A percentile compares a stretch with the other conserved stretches of the same genome.
Evolutionary conservation across 2,329 filamentous ascomycete species (phyloP).

Genomic region (Pseudogymnoascus sp.): DNA sequence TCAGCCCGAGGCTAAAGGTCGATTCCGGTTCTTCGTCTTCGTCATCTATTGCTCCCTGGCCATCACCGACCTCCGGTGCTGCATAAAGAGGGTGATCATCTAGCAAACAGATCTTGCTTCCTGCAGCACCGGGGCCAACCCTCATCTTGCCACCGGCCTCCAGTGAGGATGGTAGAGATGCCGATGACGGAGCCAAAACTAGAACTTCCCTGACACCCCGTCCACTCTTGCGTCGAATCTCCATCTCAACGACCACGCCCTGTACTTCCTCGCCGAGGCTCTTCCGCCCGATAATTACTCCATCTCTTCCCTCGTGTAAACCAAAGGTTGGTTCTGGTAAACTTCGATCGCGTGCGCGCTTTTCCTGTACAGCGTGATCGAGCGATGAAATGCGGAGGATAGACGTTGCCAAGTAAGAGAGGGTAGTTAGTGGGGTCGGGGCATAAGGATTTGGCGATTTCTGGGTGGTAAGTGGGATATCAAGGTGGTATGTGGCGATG

Average conservation of each 20-base stretch:
- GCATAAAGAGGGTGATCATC: conserved; percentile 70
- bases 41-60: conserved; percentile 28
- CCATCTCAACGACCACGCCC: conserved; percentile 72
- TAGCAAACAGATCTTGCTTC: conserved; percentile 55
- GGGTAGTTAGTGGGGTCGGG: conserved; percentile 62
- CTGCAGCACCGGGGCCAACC: conserved; percentile 31
- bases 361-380: conserved; percentile 64
- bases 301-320: conserved; percentile 68
- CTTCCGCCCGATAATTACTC: conserved; percentile 55
- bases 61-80: conserved; percentile 29
- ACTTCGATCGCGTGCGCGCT: conserved; percentile 69
- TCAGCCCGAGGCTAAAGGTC: conserved; percentile 81
- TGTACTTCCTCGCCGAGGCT: conserved; percentile 25
- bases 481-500: conserved; percentile 73
- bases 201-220: conserved; percentile 66
- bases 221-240: conserved; percentile 77
- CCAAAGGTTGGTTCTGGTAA: conserved; percentile 72
- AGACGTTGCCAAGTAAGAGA: conserved; percentile 83
- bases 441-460: conserved; percentile 45
- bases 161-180: conserved; percentile 5
- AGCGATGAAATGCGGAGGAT: conserved; percentile 69
- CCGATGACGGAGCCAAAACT: conserved; percentile 36
- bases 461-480: conserved; percentile 54
- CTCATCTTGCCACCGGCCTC: neutral
- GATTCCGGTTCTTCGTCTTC: conserved; percentile 52